Evolutionary conservation across 2,329 filamentous ascomycete genomes (phyloP), one percentile per base, ranked within the genome.

Genomic region (Fusarium lyarnte): DNA sequence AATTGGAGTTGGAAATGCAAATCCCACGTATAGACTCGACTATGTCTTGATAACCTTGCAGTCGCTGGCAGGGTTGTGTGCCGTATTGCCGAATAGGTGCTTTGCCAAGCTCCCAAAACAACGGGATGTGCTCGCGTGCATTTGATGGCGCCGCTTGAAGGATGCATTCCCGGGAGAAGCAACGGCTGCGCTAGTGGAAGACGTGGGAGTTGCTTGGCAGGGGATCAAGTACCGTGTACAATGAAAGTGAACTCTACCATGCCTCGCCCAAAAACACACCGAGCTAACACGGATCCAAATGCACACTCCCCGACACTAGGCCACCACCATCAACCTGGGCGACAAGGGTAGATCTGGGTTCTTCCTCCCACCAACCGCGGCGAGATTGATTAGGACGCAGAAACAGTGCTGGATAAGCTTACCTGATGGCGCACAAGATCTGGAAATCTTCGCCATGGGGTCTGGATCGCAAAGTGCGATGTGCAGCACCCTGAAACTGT

Each of bases 51-150:
- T 49, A 51, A 43, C 36, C 43, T 47, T 58, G 51, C 45, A 49
- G 38, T n/a, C 17, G 9, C 23, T 54, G 41, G 38, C 66, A 71
- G 38, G 58, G 58, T 42, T 41, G 23, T 59, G 70, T 77, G 75
- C 75, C 75, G 75, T 55, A 36, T 53, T 70, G 61, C 75, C 75
- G 75, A 76, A 55, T 63, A 73, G 70, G 75, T 76, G 73, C 72
- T 47, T 35, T 69, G 67, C 75, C 75, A 69, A 75, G 70, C 43
- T 62, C 42, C 57, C 38, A 65, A 49, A 73, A 59, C 49, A 57
- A 63, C 54, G 51, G 65, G 33, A 65, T 33, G 51, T 59, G 69
- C 52, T 70, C 45, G 53, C 42, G 29, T 73, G 69, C 74, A 71
- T 62, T 52, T 45, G 58, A 43, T 62, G 69, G 70, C 29, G 49